Evolutionary conservation across 306 rosid genomes (phyloP), one percentile per base, ranked within the genome.

Genomic region (Corylus heterophylla): DNA sequence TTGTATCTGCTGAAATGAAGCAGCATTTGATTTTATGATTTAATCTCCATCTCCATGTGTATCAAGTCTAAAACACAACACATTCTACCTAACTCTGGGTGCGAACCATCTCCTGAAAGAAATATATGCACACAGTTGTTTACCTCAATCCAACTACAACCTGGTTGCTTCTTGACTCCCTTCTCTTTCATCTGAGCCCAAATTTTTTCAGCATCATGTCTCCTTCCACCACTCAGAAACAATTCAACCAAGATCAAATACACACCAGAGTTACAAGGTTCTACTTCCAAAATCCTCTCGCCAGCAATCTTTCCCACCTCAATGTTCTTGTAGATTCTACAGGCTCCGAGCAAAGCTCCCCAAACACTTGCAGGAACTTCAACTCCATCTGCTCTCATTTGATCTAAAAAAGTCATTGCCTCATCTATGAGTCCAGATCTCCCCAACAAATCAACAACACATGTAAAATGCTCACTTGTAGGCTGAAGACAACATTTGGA

Each of bases 281-380:
- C 88, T 31, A 64, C 55, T 8, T 83, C 89, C 77, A 87, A 76
- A 75, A 83, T 45, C 80, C 74, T 85, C 79, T 83, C 82, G n/a
- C 87, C 88, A 0, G 87, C 90, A 74, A 85, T 70, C 85, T 73
- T 72, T 25, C 86, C 87, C 10, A 79, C 74, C 75, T 85, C 83
- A 61, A 73, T 79, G 27, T 87, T 89, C 55, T 81, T 85, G 62
- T 89, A 88, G 73, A 85, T 85, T 83, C 92, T 78, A 76, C 90
- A 84, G 16, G 90, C 90, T 29, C 92, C 87, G 18, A 89, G 85
- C 59, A 89, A 68, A n/a, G 92, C 92, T 18, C 92, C 92, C 90
- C 89, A 87, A 27, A 85, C 86, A 42, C 92, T 89, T 12, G 86
- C 76, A 54, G 85, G 86, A 78, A 84, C 80, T 81, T 85, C 86